A percentile compares a stretch with the other conserved stretches of the same genome.
Evolutionary conservation across 2,329 filamentous ascomycete species (phyloP).

Genomic region (Iodosphaeria phyllophila): DNA sequence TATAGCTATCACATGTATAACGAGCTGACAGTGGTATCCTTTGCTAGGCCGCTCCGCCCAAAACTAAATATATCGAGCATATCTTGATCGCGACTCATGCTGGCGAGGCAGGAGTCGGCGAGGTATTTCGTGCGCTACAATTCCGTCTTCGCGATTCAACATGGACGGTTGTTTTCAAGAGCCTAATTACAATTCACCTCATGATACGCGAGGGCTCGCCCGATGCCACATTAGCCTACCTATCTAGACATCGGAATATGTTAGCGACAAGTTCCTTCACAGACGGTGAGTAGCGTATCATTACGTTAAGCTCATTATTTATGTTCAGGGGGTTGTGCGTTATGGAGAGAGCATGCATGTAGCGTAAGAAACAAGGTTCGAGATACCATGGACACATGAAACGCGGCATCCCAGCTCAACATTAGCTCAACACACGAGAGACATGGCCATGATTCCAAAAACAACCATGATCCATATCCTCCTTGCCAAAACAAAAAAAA

Average conservation of each 20-base stretch:
- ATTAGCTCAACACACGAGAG: no score
- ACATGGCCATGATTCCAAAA: no score
- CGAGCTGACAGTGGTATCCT: no score
- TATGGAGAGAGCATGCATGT: no score
- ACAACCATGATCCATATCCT: not conserved
- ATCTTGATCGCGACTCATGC: slow-evolving; percentile 90
- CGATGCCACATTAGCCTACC: slow-evolving; percentile 71
- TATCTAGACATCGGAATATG: slow-evolving; percentile 65
- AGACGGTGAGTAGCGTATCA: slow-evolving; percentile 53
- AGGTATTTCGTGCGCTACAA: slow-evolving; percentile 86
- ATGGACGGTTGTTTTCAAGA: slow-evolving; percentile 99
- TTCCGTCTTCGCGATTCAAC: slow-evolving; percentile 82
- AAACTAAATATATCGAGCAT: slow-evolving; percentile 98
- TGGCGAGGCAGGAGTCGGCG: slow-evolving; percentile 83
- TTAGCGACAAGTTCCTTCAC: slow-evolving; percentile 82
- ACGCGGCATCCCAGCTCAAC: no score
- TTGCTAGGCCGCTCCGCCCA: slow-evolving; percentile 83
- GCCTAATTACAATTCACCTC: slow-evolving; percentile 82
- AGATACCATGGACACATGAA: no score
- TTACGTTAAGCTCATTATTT: no score
- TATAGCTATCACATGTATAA: no score
- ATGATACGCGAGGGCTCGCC: slow-evolving; percentile 94
- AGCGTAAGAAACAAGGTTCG: no score
- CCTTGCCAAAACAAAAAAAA: not conserved
- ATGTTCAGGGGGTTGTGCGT: no score